These are phyloP conservation scores for Blakeslea trispora DNA, from an alignment of 371 early-diverging fungal species.

Conservation along the genomic window DNA sequence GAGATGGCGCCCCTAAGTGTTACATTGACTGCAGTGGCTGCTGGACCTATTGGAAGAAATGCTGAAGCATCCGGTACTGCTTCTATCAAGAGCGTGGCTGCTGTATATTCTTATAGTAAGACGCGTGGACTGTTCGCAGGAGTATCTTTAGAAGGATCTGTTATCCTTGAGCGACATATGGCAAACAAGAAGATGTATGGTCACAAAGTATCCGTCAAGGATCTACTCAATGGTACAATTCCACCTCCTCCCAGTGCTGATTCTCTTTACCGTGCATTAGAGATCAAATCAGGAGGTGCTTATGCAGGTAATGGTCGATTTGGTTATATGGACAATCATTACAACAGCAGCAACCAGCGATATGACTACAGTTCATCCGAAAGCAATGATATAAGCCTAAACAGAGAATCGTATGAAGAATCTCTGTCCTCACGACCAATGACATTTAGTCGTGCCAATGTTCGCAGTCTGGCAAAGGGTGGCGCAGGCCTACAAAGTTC, in stretches of 20 bases:
- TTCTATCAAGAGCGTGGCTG: slow-evolving; percentile 47
- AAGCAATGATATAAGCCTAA: no score
- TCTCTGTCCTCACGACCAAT: slow-evolving; percentile 1
- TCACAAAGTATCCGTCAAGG: slow-evolving; percentile 68
- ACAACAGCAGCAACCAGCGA: background rate
- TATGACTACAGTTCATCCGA: slow-evolving; percentile 1
- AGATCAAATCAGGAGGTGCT: slow-evolving; percentile 8
- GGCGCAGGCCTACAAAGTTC: slow-evolving; percentile 4
- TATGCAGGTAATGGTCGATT: background rate
- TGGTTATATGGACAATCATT: slow-evolving; percentile 5
- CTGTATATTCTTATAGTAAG: slow-evolving; percentile 70
- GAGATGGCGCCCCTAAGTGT: no score
- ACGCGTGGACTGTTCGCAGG: slow-evolving; percentile 81
- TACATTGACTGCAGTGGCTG: slow-evolving; percentile 52
- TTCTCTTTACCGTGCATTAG: slow-evolving; percentile 71
- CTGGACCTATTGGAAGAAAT: slow-evolving; percentile 79
- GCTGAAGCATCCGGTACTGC: slow-evolving; percentile 73
- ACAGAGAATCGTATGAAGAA: background rate
- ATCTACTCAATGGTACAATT: slow-evolving; percentile 72
- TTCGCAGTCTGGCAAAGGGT: slow-evolving; percentile 26
- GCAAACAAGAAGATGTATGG: slow-evolving; percentile 87
- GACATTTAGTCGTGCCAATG: slow-evolving; percentile 34
- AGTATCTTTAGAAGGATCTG: slow-evolving; percentile 88
- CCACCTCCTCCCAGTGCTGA: slow-evolving; percentile 79
- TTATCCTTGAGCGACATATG: slow-evolving; percentile 85